phyloP scores from a whole-genome alignment of 768 basidiomycete genomes.

The Favolaschia claudopus region DNA sequence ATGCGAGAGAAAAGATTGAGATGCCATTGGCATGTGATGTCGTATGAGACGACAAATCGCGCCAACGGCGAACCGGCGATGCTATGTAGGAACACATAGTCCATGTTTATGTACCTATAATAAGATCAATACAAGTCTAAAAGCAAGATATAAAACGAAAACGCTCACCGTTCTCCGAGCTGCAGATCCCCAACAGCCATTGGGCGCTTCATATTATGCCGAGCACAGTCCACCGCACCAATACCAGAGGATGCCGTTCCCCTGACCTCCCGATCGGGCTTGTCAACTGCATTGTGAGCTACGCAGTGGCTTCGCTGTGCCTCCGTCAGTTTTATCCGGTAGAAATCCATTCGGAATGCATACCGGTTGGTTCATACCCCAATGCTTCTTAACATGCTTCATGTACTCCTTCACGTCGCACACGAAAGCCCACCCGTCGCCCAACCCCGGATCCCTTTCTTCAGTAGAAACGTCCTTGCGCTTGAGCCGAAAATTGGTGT shows the following conservation, averaged over 20 bases:
- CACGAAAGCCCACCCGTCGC: conserved; percentile 32
- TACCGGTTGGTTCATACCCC: not conserved
- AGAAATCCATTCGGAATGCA: not conserved
- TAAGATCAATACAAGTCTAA: not conserved
- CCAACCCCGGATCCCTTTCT: conserved; percentile 30
- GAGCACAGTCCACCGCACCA: conserved; percentile 9
- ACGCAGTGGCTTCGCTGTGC: conserved; percentile 21
- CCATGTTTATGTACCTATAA: conserved; percentile 29
- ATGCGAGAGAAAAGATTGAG: conserved; percentile 27
- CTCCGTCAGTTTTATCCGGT: not conserved
- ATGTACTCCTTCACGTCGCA: conserved; percentile 16
- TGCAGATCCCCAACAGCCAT: conserved; percentile 25
- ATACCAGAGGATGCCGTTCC: conserved; percentile 13
- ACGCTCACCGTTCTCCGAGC: conserved; percentile 24
- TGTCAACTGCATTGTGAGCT: conserved; percentile 3
- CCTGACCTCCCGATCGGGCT: not conserved
- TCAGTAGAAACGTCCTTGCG: conserved; percentile 31
- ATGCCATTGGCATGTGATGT: conserved; percentile 39
- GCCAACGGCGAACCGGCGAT: conserved; percentile 9
- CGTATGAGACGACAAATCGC: conserved; percentile 31
- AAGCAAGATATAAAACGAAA: not conserved
- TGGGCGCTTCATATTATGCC: conserved; percentile 16
- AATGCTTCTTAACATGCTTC: not conserved
- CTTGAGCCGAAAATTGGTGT: conserved; percentile 39
- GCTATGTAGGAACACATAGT: conserved; percentile 33